Conservation (phyloP, 257 asterid genomes). For the Cordia subcordata region DNA sequence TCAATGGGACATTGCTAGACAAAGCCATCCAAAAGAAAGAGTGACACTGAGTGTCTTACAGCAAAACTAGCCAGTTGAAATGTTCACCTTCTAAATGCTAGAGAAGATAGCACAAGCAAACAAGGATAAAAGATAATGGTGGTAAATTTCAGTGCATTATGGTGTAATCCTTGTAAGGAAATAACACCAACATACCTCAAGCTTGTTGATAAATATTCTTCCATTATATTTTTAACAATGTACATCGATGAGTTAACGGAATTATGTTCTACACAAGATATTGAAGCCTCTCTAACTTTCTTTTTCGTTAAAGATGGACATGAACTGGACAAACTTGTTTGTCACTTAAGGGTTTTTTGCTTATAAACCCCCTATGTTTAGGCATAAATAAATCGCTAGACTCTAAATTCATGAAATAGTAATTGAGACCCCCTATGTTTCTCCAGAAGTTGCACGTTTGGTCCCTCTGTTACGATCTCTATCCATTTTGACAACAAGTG, state of each 20-base stretch:
- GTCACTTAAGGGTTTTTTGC: too few relatives aligned
- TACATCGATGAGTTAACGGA: slow-evolving; percentile 67
- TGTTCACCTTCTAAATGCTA: slow-evolving; percentile 45
- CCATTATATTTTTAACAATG: slow-evolving; percentile 46
- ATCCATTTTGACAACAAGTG: too few relatives aligned
- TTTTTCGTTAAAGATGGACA: slow-evolving; percentile 49
- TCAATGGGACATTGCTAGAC: slow-evolving; percentile 64
- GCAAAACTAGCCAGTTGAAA: slow-evolving; percentile 35
- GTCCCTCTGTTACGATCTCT: too few relatives aligned
- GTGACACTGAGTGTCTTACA: slow-evolving; percentile 13
- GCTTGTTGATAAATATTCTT: slow-evolving; percentile 50
- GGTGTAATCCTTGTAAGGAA: slow-evolving; percentile 59
- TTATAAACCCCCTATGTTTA: too few relatives aligned
- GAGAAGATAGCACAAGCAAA: slow-evolving; percentile 48
- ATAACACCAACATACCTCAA: slow-evolving; percentile 44
- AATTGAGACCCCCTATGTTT: too few relatives aligned
- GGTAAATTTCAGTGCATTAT: slow-evolving; percentile 66
- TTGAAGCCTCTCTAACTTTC: slow-evolving; percentile 68
- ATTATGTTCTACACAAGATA: slow-evolving; percentile 50
- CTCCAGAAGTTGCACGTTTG: too few relatives aligned
- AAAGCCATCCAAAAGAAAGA: slow-evolving; percentile 22
- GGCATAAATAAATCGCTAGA: too few relatives aligned
- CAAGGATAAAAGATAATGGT: slow-evolving; percentile 43
- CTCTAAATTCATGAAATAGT: too few relatives aligned
- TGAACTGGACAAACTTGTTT: slow-evolving; percentile 51